Evolutionary conservation across 768 basidiomycete species (phyloP).

Genomic region (Tulasnella sp.): DNA sequence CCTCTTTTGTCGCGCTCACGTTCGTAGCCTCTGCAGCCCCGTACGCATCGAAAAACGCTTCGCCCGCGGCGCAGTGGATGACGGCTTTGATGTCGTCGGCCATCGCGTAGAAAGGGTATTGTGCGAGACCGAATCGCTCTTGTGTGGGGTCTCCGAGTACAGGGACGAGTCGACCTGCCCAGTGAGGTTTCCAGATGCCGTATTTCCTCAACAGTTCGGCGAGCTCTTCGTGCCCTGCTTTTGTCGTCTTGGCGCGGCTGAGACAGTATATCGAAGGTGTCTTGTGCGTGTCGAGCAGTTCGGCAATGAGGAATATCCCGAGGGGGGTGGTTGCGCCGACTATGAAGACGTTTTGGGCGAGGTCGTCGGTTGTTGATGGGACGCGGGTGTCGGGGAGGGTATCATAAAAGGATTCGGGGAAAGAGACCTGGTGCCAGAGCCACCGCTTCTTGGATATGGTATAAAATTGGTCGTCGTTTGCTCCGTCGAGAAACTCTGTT

Average conservation of each 20-base stretch:
- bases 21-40: not conserved
- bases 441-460: not conserved
- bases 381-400: not conserved
- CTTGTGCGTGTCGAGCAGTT: slow-evolving; percentile 6
- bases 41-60: not conserved
- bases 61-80: not conserved
- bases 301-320: slow-evolving; percentile 5
- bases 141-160: not conserved
- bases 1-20: slow-evolving; percentile 6
- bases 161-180: slow-evolving; percentile 7
- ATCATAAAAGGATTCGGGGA: slow-evolving; percentile 2
- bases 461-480: not conserved
- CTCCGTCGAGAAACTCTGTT: not conserved
- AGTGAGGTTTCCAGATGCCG: slow-evolving; percentile 4
- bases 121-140: not conserved
- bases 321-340: not conserved
- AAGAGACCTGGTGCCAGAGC: slow-evolving; percentile 13
- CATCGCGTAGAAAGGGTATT: not conserved
- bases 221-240: not conserved
- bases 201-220: not conserved
- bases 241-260: slow-evolving; percentile 2
- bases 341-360: not conserved
- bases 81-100: slow-evolving; percentile 5
- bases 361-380: not conserved
- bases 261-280: slow-evolving; percentile 1